A percentile compares a stretch with the other conserved stretches of the same genome.
Conservation (phyloP, 164 flowering plant genomes). For the Kingdonia uniflora region DNA sequence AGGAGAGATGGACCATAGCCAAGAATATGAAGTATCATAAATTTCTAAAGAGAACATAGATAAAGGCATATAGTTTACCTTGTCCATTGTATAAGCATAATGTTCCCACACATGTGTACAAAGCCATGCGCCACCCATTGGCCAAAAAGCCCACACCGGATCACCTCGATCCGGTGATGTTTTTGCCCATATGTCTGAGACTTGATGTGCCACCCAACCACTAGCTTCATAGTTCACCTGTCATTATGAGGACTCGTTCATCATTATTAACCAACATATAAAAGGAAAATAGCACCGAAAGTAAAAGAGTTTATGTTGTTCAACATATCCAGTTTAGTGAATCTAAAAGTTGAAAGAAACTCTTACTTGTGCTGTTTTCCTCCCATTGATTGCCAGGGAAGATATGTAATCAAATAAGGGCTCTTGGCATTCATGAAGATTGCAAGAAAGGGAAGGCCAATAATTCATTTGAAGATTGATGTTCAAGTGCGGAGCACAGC, state of each 20-base stretch:
- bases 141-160: constrained; percentile 93
- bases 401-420: constrained; percentile 81
- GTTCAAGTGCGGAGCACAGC: constrained; percentile 87
- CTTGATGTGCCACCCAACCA: constrained; percentile 96
- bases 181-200: constrained; percentile 92
- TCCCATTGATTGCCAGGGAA: constrained; percentile 65
- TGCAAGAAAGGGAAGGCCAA: constrained; percentile 92
- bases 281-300: neutral
- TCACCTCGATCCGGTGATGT: constrained; percentile 74
- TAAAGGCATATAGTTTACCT: too few species aligned
- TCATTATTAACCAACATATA: too few species aligned
- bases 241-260: neutral
- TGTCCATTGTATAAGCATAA: constrained; percentile 73
- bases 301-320: neutral
- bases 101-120: constrained; percentile 97
- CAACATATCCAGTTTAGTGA: neutral
- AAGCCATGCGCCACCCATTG: constrained; percentile 99
- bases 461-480: constrained; percentile 99
- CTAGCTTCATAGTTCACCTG: constrained; percentile 82
- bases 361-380: constrained; percentile 76
- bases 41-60: too few species aligned
- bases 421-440: constrained; percentile 84
- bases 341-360: neutral
- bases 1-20: too few species aligned
- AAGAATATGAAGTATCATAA: too few species aligned